Evolutionary conservation across 1,284 basidiomycete genomes (phyloP).

Genomic region (Phlebopus sp.): DNA sequence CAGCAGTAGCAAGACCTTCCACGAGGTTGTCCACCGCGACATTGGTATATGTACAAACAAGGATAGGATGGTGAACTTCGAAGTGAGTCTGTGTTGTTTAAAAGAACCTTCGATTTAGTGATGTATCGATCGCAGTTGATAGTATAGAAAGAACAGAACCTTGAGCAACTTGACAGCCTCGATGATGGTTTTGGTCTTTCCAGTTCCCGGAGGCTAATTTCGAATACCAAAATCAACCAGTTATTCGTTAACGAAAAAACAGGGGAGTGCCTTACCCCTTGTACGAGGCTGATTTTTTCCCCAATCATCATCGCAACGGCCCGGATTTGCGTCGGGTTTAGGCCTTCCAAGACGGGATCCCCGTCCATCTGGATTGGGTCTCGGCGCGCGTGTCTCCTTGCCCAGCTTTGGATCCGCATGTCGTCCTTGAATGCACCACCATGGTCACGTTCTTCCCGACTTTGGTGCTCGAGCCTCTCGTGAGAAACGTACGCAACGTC

Average conservation of each 20-base stretch:
- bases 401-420: conserved; percentile 76
- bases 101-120: background rate
- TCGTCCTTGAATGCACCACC: conserved; percentile 65
- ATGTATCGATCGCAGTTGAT: background rate
- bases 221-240: conserved; percentile 3
- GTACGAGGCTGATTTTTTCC: conserved; percentile 76
- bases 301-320: conserved; percentile 89
- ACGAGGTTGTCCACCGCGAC: conserved; percentile 93
- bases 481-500: conserved; percentile 36
- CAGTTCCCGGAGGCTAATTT: conserved; percentile 87
- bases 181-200: conserved; percentile 92
- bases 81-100: conserved; percentile 58
- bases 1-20: conserved; percentile 61
- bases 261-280: conserved; percentile 62
- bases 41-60: conserved; percentile 92
- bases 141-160: conserved; percentile 36
- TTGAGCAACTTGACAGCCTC: conserved; percentile 84
- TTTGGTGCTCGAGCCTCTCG: conserved; percentile 35
- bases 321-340: conserved; percentile 79
- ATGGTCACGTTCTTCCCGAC: conserved; percentile 21
- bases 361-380: conserved; percentile 73
- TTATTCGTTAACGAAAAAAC: background rate
- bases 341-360: conserved; percentile 65
- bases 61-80: conserved; percentile 77
- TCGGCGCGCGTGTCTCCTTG: conserved; percentile 56